A percentile compares a stretch with the other conserved stretches of the same genome.
These are phyloP conservation scores for Quercus aquifolioides DNA, from an alignment of 306 rosid genomes.

Conservation along the genomic window DNA sequence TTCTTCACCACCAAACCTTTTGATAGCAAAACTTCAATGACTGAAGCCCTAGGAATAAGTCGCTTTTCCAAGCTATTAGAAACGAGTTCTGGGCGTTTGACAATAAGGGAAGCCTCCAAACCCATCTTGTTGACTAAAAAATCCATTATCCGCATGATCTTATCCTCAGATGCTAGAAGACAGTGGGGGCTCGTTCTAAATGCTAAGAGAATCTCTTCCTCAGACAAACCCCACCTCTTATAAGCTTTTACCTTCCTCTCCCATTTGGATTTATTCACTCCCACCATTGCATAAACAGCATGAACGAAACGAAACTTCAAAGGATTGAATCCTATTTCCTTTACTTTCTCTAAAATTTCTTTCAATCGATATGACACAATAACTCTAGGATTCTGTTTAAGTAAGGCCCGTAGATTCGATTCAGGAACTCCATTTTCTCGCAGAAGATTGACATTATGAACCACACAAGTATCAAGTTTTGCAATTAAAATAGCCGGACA, in stretches of 20 bases:
- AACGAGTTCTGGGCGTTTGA: background rate
- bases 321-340: constrained; percentile 39
- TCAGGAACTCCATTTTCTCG: constrained; percentile 19
- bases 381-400: background rate
- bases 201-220: constrained; percentile 12
- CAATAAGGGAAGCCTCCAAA: constrained; percentile 15
- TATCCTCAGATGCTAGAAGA: constrained; percentile 32
- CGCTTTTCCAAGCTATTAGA: too few species aligned
- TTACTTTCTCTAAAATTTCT: constrained; percentile 19
- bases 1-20: background rate
- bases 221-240: too few species aligned
- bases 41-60: too few species aligned
- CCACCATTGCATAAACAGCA: constrained; percentile 29
- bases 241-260: constrained; percentile 24
- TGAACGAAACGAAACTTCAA: background rate
- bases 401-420: background rate
- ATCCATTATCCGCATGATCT: constrained; percentile 34
- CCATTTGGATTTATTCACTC: constrained; percentile 33
- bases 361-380: background rate
- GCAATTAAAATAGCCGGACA: background rate
- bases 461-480: background rate
- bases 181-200: constrained; percentile 39
- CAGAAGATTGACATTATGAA: background rate
- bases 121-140: constrained; percentile 39
- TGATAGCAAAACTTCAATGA: too few species aligned